phyloP scores from a whole-genome alignment of 495 filamentous ascomycete genomes.

The Xylaria scruposa region DNA sequence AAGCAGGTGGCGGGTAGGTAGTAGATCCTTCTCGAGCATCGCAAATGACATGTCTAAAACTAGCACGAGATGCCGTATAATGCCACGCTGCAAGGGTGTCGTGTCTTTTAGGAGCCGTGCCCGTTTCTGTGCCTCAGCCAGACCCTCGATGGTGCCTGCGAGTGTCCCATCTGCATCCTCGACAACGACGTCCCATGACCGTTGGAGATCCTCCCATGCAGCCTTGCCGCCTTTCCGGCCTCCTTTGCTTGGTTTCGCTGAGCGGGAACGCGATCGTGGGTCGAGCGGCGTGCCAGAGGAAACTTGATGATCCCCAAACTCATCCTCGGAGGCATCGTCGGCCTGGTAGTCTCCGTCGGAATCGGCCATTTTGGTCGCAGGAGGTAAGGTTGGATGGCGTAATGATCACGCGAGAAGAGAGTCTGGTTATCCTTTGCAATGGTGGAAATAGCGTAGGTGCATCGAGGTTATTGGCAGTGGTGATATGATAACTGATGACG shows the following conservation, averaged over 20 bases:
- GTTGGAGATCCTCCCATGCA: slow-evolving; percentile 56
- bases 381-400: neutral
- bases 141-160: slow-evolving; percentile 41
- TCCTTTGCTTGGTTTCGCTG: slow-evolving; percentile 41
- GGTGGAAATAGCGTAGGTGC: neutral
- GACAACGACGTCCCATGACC: slow-evolving; percentile 55
- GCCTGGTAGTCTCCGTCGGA: slow-evolving; percentile 86
- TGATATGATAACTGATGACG: neutral
- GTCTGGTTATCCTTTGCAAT: neutral
- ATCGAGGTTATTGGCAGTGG: slow-evolving; percentile 12
- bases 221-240: slow-evolving; percentile 41
- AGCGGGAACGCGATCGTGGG: slow-evolving; percentile 30
- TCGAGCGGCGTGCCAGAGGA: slow-evolving; percentile 39
- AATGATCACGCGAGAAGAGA: neutral
- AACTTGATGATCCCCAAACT: slow-evolving; percentile 62
- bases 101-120: slow-evolving; percentile 79
- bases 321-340: slow-evolving; percentile 76
- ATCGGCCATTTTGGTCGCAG: slow-evolving; percentile 63
- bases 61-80: slow-evolving; percentile 91
- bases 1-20: slow-evolving; percentile 83
- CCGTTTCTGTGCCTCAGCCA: slow-evolving; percentile 55
- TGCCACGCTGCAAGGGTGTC: slow-evolving; percentile 91
- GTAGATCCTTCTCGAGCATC: slow-evolving; percentile 94
- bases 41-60: slow-evolving; percentile 92
- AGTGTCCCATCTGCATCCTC: slow-evolving; percentile 53